Evolutionary conservation across 352 stramenopile species (phyloP).

Genomic region (Pseudoperonospora humuli): DNA sequence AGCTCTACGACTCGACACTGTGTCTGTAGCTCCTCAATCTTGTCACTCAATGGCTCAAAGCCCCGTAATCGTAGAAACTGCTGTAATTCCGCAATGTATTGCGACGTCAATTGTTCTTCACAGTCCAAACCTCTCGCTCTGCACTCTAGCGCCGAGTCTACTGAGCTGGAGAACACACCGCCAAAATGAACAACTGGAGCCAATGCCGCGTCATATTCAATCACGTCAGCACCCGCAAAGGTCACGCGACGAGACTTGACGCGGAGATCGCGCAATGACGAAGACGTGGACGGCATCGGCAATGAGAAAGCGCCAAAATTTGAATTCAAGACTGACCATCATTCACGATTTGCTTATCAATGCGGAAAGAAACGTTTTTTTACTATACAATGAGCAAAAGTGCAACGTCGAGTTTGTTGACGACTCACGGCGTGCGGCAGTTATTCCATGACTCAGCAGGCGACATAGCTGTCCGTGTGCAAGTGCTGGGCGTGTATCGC

Average conservation of each 20-base stretch:
- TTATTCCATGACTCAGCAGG: conserved; percentile 10
- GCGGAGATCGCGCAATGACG: not conserved
- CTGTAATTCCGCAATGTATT: conserved; percentile 35
- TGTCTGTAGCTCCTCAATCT: conserved; percentile 23
- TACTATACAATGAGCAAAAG: not conserved
- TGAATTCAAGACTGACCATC: no score
- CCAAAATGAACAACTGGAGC: conserved; percentile 33
- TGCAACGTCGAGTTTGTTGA: conserved; percentile 18
- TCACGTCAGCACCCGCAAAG: conserved; percentile 48
- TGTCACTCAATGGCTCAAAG: conserved; percentile 27
- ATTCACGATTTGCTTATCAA: no score
- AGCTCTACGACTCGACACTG: conserved; percentile 42
- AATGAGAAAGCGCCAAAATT: conserved; percentile 1
- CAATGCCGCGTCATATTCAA: conserved; percentile 46
- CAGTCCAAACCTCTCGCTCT: conserved; percentile 27
- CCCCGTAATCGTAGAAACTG: conserved; percentile 21
- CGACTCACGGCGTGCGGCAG: conserved; percentile 27
- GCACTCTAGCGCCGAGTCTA: conserved; percentile 28
- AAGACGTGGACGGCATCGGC: not conserved
- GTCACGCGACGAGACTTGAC: conserved; percentile 20
- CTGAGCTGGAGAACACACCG: not conserved
- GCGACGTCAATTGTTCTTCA: conserved; percentile 8
- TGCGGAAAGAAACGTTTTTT: not conserved
- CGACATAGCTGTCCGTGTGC: conserved; percentile 18
- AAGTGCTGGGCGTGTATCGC: conserved; percentile 48